These are phyloP conservation scores for Aspergillus candidus DNA, from an alignment of 2,329 filamentous ascomycete species.

Conservation along the genomic window DNA sequence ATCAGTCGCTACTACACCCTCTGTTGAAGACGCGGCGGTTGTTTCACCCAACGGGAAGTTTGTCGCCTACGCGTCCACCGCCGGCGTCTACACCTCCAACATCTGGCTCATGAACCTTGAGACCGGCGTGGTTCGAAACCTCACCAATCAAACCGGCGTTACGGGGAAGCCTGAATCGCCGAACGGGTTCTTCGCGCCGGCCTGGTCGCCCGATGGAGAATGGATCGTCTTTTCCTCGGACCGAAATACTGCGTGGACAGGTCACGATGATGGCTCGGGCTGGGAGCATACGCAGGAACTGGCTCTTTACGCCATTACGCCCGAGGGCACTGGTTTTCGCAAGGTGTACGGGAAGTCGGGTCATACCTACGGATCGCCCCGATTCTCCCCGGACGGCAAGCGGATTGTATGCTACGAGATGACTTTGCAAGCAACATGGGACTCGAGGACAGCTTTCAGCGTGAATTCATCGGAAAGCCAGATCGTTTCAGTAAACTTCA, in stretches of 20 bases:
- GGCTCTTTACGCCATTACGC: constrained; percentile 36
- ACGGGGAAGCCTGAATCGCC: constrained; percentile 19
- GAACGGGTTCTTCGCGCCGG: constrained; percentile 35
- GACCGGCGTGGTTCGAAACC: constrained; percentile 28
- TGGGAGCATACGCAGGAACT: constrained; percentile 41
- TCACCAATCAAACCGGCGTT: constrained; percentile 30
- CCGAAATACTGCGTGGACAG: constrained; percentile 38
- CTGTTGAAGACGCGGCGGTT: constrained; percentile 33
- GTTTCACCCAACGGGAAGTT: constrained; percentile 36
- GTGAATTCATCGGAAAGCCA: constrained; percentile 12
- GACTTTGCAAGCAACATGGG: constrained; percentile 34
- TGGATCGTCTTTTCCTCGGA: constrained; percentile 41
- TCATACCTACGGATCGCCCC: constrained; percentile 35
- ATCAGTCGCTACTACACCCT: constrained; percentile 27
- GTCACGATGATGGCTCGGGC: constrained; percentile 34
- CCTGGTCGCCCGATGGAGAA: constrained; percentile 39
- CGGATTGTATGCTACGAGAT: constrained; percentile 39
- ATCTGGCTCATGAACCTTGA: constrained; percentile 37
- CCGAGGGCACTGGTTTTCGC: constrained; percentile 35
- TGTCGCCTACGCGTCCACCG: constrained; percentile 38
- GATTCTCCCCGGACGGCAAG: constrained; percentile 33
- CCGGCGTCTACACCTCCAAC: constrained; percentile 31
- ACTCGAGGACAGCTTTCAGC: constrained; percentile 26
- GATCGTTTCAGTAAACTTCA: constrained; percentile 35
- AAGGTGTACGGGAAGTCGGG: constrained; percentile 27